Base-by-base conservation (phyloP, 2,329 filamentous ascomycete genomes). In the Daldinia sp. region DNA sequence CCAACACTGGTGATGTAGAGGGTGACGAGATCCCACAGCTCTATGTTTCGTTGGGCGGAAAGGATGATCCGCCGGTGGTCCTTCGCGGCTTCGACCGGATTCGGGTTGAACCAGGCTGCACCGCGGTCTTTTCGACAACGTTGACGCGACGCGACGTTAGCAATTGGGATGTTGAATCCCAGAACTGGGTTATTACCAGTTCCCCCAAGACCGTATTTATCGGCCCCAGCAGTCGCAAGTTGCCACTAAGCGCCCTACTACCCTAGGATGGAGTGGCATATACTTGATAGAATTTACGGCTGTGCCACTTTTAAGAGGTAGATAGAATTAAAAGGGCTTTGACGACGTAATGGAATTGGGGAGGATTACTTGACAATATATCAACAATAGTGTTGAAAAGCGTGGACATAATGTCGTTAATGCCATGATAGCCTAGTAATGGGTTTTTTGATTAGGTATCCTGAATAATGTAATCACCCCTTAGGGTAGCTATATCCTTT, bases 81-180 rank as follows among this genome's bases (percentile, higher is more conserved):
- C 89, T 98, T 13, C 90, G 95, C 68, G 90, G 90, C 50, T 98
- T 98, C 75, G 92, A 97, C 65, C 88, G 93, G 53, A 80, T 97
- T 65, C 85, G 84, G 56, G 89, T 98, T 70, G 83, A 87, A 3
- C 86, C 93, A 0, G 93, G 93, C n/a, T 79, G 88, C 79, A 88
- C 86, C 58, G 84, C 82, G 3, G 87, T 85, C 1, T 97, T 96
- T 83, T 84, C 79, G 0, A 89, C 88, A 0, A 86, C 89, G 15
- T 80, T 98, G 62, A 94, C 90, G 5, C 87, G 94, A 42, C 89
- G 93, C 63, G 95, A 98, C 76, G 73, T 98, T 63, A 93, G 91
- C 78, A 96, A 94, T 82, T 98, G 95, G 94, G 93, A 97, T 73
- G 83, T 87, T 0, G 84, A 77, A 1, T 78, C 82, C n/a, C 94